Percentiles rank a stretch among this genome's conserved stretches.
These are phyloP conservation scores for Mucuna pruriens DNA, from an alignment of 306 rosid genomes.

Conservation along the genomic window DNA sequence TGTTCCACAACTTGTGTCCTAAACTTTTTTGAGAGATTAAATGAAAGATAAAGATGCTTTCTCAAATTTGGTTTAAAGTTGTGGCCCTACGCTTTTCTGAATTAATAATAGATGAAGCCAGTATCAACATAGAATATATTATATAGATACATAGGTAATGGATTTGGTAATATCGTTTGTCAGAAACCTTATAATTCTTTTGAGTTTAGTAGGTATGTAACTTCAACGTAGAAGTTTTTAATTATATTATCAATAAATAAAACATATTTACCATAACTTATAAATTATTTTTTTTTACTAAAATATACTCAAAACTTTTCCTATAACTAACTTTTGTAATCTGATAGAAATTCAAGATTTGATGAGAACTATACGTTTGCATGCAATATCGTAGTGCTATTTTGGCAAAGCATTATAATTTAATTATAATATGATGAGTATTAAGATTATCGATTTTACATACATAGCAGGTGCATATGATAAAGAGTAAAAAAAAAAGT, in stretches of 20 bases:
- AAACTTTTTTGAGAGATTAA: neutral
- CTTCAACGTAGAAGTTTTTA: no score
- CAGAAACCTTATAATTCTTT: neutral
- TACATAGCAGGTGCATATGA: neutral
- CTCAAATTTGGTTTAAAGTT: constrained; percentile 35
- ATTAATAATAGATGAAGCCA: neutral
- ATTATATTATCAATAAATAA: no score
- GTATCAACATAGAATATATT: neutral
- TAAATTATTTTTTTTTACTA: neutral
- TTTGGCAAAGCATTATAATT: no score
- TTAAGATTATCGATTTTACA: no score
- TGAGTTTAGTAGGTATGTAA: no score
- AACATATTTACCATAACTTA: no score
- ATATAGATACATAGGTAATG: neutral
- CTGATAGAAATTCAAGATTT: constrained; percentile 17
- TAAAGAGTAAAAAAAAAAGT: no score
- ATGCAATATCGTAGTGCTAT: no score
- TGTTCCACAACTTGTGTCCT: neutral
- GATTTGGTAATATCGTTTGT: neutral
- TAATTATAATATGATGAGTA: neutral
- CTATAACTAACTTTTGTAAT: neutral
- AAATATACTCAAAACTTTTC: neutral
- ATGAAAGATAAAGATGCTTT: constrained; percentile 11
- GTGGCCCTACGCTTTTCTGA: neutral
- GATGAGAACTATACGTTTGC: neutral